Evolutionary conservation across 1,284 basidiomycete species (phyloP), one percentile per base, ranked within the genome.

Genomic region (Leccinum holopus): DNA sequence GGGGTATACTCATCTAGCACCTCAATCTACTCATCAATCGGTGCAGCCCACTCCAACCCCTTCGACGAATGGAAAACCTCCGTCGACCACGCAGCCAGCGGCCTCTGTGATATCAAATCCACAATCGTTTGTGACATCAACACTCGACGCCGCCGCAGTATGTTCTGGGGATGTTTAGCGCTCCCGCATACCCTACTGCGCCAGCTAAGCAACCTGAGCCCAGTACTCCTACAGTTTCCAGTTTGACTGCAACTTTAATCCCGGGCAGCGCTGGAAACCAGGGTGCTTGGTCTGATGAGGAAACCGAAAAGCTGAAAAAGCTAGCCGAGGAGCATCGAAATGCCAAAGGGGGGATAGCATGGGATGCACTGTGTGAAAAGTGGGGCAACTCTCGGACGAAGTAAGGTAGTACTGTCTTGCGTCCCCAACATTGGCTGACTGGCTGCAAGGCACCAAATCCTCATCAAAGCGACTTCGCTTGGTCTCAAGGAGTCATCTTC

Each of bases 241-340:
- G 63, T 59, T 65, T 62, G 12, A 60, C 68, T 6, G 44, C 51
- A 0, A 66, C 59, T 14, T 59, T 63, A 2, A 60, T 68, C 9
- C 77, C 78, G 1, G 78, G 77, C 32, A 78, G 74, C 52, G 80
- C 79, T 12, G 82, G 82, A 21, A 85, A 85, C 59, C 86, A 87
- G 62, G 89, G 89, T 0, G 81, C 87, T 10, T 92, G 90, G 90
- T 84, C 87, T 2, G 87, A 90, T 6, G 88, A 89, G 63, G 90
- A 92, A 70, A 84, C 83, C 0, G 87, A 89, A 63, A 80, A 82
- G 52, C 70, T 92, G 63, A 87, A 81, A 73, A 83, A 80, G 58
- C 70, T 92, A 30, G 84, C 86, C 0, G 90, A 91, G 65, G 84
- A 89, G 61, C 86, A 86, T 69, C 81, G 80, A 65, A 75, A 77